Conservation (phyloP, 2,329 filamentous ascomycete genomes). For the Fusarium burgessii region DNA sequence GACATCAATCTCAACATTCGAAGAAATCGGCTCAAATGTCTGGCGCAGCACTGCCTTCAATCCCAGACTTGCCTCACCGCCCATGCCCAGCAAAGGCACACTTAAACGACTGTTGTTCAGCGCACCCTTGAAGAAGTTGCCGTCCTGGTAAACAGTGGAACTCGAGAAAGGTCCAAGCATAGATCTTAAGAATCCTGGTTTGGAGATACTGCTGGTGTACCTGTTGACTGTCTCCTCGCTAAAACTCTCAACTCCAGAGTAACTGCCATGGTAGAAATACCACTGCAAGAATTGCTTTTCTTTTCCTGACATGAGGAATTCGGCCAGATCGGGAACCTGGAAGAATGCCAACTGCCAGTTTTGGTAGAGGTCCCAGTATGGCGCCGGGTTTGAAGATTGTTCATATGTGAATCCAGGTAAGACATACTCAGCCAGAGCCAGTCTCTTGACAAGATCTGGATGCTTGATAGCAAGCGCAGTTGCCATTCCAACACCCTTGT, state of each 20-base stretch:
- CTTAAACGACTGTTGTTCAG: conserved; percentile 34
- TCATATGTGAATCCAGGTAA: conserved; percentile 59
- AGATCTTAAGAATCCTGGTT: conserved; percentile 57
- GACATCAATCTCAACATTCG: conserved; percentile 32
- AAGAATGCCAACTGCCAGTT: conserved; percentile 61
- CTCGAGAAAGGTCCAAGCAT: conserved; percentile 55
- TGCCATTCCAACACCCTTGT: conserved; percentile 59
- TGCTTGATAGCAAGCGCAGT: conserved; percentile 55
- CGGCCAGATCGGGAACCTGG: conserved; percentile 58
- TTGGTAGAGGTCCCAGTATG: conserved; percentile 55
- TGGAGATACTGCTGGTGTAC: conserved; percentile 56
- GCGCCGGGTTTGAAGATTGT: conserved; percentile 42
- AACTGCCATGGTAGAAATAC: conserved; percentile 61
- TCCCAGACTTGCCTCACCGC: conserved; percentile 46
- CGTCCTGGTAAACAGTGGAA: conserved; percentile 50
- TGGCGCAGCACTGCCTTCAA: conserved; percentile 1
- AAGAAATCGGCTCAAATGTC: conserved; percentile 20
- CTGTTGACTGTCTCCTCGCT: conserved; percentile 54
- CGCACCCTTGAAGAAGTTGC: conserved; percentile 51
- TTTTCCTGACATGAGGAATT: conserved; percentile 58
- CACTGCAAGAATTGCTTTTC: conserved; percentile 58
- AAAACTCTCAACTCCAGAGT: conserved; percentile 54
- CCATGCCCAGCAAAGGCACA: conserved; percentile 42
- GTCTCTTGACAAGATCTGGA: conserved; percentile 50
- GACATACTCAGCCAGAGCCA: conserved; percentile 55